phyloP scores from a whole-genome alignment of 352 stramenopile species.

The Globisporangium parvum region DNA sequence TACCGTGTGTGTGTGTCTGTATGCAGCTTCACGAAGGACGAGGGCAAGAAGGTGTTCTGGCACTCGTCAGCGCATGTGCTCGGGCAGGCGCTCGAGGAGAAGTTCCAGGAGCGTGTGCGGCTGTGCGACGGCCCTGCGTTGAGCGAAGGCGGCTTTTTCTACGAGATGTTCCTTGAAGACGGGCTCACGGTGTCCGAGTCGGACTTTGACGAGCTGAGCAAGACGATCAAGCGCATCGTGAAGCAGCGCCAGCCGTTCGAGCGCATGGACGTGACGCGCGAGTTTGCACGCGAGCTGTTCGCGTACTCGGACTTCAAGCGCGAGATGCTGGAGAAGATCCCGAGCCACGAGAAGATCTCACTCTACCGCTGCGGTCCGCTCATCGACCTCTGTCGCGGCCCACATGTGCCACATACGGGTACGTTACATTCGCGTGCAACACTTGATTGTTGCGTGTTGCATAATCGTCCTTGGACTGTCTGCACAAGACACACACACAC shows the following conservation, averaged over 20 bases:
- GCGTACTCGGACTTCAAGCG: slow-evolving; percentile 95
- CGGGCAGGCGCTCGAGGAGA: slow-evolving; percentile 95
- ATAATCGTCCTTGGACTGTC: slow-evolving; percentile 30
- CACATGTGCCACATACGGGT: slow-evolving; percentile 93
- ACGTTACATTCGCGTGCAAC: slow-evolving; percentile 33
- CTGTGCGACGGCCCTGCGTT: slow-evolving; percentile 93
- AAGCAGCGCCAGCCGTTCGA: slow-evolving; percentile 91
- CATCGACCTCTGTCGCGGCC: slow-evolving; percentile 96
- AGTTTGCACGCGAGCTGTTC: slow-evolving; percentile 90
- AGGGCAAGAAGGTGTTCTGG: slow-evolving; percentile 92
- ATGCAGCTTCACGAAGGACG: slow-evolving; percentile 53
- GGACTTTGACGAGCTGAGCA: slow-evolving; percentile 76
- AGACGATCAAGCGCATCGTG: slow-evolving; percentile 95
- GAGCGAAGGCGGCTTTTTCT: slow-evolving; percentile 98
- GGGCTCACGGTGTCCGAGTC: slow-evolving; percentile 59
- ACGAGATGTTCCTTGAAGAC: slow-evolving; percentile 88
- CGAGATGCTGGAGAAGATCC: slow-evolving; percentile 96
- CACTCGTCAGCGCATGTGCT: slow-evolving; percentile 99
- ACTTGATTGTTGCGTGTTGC: slow-evolving; percentile 18
- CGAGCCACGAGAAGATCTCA: slow-evolving; percentile 88
- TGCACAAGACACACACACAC: slow-evolving; percentile 22
- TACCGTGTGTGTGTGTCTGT: background rate
- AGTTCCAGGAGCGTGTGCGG: slow-evolving; percentile 95
- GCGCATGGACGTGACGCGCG: slow-evolving; percentile 85
- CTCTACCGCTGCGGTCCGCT: slow-evolving; percentile 97